Percentiles rank a stretch among this genome's conserved stretches.
Evolutionary conservation across 169 alveolate species (phyloP).

Genomic region (Amoebophrya sp.): DNA sequence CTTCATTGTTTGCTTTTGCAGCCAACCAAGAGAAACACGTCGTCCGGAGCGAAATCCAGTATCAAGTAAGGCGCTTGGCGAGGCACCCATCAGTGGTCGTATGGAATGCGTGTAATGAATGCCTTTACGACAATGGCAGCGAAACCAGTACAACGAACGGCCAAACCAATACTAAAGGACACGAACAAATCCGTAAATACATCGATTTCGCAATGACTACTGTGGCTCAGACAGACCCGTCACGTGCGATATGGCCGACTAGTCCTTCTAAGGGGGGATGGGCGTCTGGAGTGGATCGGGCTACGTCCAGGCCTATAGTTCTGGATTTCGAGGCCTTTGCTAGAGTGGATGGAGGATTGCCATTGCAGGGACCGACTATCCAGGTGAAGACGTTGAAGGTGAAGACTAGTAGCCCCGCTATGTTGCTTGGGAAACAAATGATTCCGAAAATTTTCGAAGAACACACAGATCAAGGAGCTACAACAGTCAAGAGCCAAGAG

Average conservation of each 20-base stretch:
- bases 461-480: not conserved
- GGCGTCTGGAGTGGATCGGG: not conserved
- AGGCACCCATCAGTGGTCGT: not conserved
- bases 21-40: too few relatives aligned
- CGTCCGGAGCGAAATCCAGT: not conserved
- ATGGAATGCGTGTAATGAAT: conserved; percentile 6
- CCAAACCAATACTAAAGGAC: too few relatives aligned
- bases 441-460: not conserved
- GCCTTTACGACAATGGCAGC: not conserved
- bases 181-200: not conserved
- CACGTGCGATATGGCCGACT: not conserved
- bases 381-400: too few relatives aligned
- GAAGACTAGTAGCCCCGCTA: too few relatives aligned
- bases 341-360: not conserved
- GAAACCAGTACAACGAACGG: too few relatives aligned
- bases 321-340: not conserved
- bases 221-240: not conserved
- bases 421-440: too few relatives aligned
- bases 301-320: not conserved
- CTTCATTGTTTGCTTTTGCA: too few relatives aligned
- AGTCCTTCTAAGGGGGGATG: not conserved
- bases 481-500: too few relatives aligned
- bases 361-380: too few relatives aligned
- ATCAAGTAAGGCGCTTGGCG: not conserved
- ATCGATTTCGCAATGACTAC: not conserved